Evolutionary conservation across 1,139 yeast genomes (phyloP).

Genomic region (Blastobotrys illinoisensis): DNA sequence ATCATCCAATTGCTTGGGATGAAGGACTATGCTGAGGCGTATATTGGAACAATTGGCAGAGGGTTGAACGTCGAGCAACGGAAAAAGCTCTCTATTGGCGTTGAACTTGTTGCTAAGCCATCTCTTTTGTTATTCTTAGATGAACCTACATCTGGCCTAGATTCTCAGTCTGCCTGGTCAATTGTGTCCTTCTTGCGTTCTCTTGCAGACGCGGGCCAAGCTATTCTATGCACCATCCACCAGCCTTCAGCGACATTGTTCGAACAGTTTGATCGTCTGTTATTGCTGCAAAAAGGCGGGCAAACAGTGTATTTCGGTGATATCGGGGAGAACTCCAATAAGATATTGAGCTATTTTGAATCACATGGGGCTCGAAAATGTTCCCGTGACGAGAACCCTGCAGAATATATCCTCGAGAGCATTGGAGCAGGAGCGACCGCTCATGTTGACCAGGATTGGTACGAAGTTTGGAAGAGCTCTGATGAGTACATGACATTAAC

Average conservation of each 20-base stretch:
- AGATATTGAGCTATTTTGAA: slow-evolving; percentile 61
- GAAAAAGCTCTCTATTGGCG: slow-evolving; percentile 78
- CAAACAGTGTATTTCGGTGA: slow-evolving; percentile 74
- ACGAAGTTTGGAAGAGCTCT: slow-evolving; percentile 57
- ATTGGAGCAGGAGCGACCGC: slow-evolving; percentile 75
- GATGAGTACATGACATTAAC: slow-evolving; percentile 37
- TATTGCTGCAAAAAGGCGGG: slow-evolving; percentile 68
- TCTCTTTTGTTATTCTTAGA: slow-evolving; percentile 70
- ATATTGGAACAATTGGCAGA: slow-evolving; percentile 51
- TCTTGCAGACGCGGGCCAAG: slow-evolving; percentile 71
- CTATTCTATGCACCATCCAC: slow-evolving; percentile 72
- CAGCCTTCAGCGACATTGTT: slow-evolving; percentile 72
- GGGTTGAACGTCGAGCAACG: slow-evolving; percentile 77
- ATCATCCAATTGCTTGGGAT: slow-evolving; percentile 50
- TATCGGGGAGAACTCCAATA: slow-evolving; percentile 55
- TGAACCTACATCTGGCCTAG: slow-evolving; percentile 88
- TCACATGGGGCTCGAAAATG: slow-evolving; percentile 57
- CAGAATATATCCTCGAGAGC: slow-evolving; percentile 72
- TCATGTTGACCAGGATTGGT: slow-evolving; percentile 54
- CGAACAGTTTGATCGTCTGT: slow-evolving; percentile 66
- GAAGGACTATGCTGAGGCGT: slow-evolving; percentile 54
- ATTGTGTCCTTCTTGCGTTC: slow-evolving; percentile 66
- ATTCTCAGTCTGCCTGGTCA: slow-evolving; percentile 86
- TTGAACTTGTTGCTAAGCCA: slow-evolving; percentile 82
- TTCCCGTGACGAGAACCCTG: slow-evolving; percentile 63